A percentile compares a stretch with the other conserved stretches of the same genome.
Conservation (phyloP, 768 basidiomycete species). For the Collybia mongolica region DNA sequence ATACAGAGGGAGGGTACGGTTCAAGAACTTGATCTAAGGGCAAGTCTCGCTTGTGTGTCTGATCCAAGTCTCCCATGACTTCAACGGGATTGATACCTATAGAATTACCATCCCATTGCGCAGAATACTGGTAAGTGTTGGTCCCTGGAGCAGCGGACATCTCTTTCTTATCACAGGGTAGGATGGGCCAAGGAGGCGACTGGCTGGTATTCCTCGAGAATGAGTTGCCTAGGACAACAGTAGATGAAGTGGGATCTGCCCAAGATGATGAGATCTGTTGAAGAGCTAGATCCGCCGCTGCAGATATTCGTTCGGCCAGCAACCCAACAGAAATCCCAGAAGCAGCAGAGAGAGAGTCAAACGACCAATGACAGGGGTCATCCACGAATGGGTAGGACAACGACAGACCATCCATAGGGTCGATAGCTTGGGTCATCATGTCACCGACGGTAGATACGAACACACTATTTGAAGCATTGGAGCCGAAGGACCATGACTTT, state of each 20-base stretch:
- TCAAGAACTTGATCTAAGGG: slow-evolving; percentile 1
- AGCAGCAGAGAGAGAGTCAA: slow-evolving; percentile 25
- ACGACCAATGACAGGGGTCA: slow-evolving; percentile 12
- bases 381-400: slow-evolving; percentile 6
- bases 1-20: background rate
- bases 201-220: slow-evolving; percentile 5
- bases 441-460: background rate
- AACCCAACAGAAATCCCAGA: slow-evolving; percentile 31
- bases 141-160: slow-evolving; percentile 24
- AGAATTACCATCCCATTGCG: slow-evolving; percentile 9
- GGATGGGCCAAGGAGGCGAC: slow-evolving; percentile 4
- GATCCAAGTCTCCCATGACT: slow-evolving; percentile 19
- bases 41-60: background rate
- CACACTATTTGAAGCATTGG: background rate
- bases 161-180: background rate
- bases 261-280: slow-evolving; percentile 18
- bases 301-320: slow-evolving; percentile 33
- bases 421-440: background rate
- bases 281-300: slow-evolving; percentile 31
- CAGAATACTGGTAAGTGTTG: slow-evolving; percentile 27
- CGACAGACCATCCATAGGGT: background rate
- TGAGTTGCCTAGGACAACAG: slow-evolving; percentile 1
- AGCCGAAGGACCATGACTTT: slow-evolving; percentile 11
- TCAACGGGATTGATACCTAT: slow-evolving; percentile 39
- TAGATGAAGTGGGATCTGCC: background rate